Conservation (phyloP, 2,329 filamentous ascomycete species). For the Paecilomyces variotii region DNA sequence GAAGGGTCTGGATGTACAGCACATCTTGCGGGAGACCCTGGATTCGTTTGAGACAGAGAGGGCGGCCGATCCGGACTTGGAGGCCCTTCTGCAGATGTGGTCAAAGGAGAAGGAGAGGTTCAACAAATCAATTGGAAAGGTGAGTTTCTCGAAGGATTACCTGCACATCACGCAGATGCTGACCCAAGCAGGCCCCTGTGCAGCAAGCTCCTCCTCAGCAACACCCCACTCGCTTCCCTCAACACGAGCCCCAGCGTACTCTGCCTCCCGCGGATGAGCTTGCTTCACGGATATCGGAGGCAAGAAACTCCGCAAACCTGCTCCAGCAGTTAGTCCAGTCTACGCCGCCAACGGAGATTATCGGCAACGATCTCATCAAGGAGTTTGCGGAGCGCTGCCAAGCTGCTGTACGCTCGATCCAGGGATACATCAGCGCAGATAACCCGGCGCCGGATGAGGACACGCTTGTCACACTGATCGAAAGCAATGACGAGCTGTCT, state of each 20-base stretch:
- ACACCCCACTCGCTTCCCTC: conserved; percentile 8
- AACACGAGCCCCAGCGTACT: conserved; percentile 33
- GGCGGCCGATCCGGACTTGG: conserved; percentile 64
- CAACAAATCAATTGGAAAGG: conserved; percentile 45
- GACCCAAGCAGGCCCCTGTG: not conserved
- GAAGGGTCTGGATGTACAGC: conserved; percentile 67
- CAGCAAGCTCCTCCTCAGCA: conserved; percentile 4
- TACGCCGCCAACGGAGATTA: conserved; percentile 66
- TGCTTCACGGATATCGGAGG: conserved; percentile 77
- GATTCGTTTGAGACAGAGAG: conserved; percentile 68
- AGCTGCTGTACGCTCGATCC: conserved; percentile 70
- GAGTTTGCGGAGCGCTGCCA: conserved; percentile 87
- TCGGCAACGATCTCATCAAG: conserved; percentile 77
- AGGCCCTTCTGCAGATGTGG: conserved; percentile 75
- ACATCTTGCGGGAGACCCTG: conserved; percentile 81
- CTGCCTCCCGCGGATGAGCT: conserved; percentile 68
- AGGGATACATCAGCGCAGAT: conserved; percentile 73
- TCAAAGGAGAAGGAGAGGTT: conserved; percentile 69
- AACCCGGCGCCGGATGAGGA: conserved; percentile 82
- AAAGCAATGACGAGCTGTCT: conserved; percentile 86
- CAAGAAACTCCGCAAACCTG: conserved; percentile 79
- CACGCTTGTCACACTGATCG: conserved; percentile 86
- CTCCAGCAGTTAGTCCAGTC: conserved; percentile 87
- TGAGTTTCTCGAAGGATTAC: conserved; percentile 6
- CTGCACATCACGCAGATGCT: not conserved